Base-by-base conservation (phyloP, 768 basidiomycete genomes). In the Lactarius tabidus region DNA sequence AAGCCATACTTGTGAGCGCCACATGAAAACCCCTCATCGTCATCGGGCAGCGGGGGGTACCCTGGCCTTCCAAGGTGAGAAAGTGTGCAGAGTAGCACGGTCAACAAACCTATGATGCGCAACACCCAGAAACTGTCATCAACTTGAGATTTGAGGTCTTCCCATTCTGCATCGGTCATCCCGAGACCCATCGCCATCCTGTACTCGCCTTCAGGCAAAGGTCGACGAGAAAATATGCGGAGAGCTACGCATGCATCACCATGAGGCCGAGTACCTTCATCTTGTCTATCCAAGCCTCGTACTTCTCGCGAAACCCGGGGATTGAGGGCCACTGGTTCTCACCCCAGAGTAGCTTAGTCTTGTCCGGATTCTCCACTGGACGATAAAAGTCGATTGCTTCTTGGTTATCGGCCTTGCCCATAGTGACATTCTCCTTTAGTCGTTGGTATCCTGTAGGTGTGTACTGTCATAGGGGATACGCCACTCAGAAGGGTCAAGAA, bases 41-140 rank as follows among this genome's bases (percentile, higher is more conserved):
- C 84, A 35, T 83, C 78, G 0, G 93, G 91, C 26, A 97, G 81
- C 1, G 91, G 91, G 2, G 95, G 95, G 72, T 97, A 97, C 4
- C 93, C 90, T 91, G 59, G 17, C 38, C 14, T 54, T 28, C 28
- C 38, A 41, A 57, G 55, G 59, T 48, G 33, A 41, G 33, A 31
- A 31, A 26, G 31, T 36, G 59, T 68, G 59, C 62, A 45, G 28
- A 54, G 18, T 31, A 57, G 39, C 15, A 9, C 45, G 29, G 18
- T 63, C 12, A 17, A 54, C 74, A 8, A 54, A 89, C 90, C 93
- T 62, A 96, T 91, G 5, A 89, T 79, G 6, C 94, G 83, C 88
- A 94, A 86, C 6, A 87, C 84, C 95, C 95, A 96, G 72, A 96
- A 97, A 69, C 87, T 88, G 68, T 95, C 86, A 64, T 92, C 84